Percentiles rank a stretch among this genome's conserved stretches.
These are phyloP conservation scores for Cladosporium sp. DNA, from an alignment of 2,329 filamentous ascomycete genomes.

Conservation along the genomic window DNA sequence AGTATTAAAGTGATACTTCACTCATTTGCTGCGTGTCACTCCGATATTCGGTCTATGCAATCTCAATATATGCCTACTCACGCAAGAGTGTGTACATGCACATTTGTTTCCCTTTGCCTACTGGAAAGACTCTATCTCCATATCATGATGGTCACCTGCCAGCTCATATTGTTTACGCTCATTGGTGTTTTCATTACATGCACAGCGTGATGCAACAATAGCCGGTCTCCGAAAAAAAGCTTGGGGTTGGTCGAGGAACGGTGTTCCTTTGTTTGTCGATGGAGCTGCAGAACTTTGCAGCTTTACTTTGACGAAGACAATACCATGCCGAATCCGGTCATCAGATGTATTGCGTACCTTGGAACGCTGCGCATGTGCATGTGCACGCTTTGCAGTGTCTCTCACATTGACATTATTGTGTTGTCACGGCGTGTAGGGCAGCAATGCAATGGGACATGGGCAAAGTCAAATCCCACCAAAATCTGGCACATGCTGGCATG, in stretches of 20 bases:
- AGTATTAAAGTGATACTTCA: neutral
- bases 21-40: neutral
- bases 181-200: neutral
- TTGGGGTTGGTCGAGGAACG: neutral
- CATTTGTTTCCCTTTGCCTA: neutral
- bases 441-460: neutral
- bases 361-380: neutral
- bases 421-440: neutral
- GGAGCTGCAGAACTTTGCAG: neutral
- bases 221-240: neutral
- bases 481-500: conserved; percentile 10
- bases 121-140: neutral
- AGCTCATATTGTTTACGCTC: neutral
- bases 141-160: neutral
- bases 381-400: neutral
- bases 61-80: neutral
- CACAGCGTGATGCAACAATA: neutral
- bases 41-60: neutral
- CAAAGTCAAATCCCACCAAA: conserved; percentile 4
- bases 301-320: neutral
- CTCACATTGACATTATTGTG: neutral
- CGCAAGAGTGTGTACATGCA: neutral
- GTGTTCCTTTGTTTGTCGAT: neutral
- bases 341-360: neutral
- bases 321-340: conserved; percentile 2